Evolutionary conservation across 805 yeast genomes (phyloP), one percentile per base, ranked within the genome.

Genomic region (Candida boleticola): DNA sequence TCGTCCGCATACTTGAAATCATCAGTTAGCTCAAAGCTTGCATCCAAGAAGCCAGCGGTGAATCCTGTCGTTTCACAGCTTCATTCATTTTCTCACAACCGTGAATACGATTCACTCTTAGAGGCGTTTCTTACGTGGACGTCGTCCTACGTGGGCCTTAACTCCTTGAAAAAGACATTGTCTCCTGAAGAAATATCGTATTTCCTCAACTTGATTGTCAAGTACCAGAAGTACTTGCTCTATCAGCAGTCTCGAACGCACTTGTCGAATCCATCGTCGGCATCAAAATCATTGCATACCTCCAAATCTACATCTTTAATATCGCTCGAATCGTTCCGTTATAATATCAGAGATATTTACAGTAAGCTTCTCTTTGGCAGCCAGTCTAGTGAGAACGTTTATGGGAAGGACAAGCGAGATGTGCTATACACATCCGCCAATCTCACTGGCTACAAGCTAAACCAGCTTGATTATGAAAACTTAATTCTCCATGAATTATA

Each of bases 381-480:
- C n/a, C 23, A 18, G 39, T 38, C 46, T 2, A 48, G 50, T 33
- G 18, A 44, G 4, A 18, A 23, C 3, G 49, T 64, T 4, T 64
- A 64, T 42, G 45, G 47, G 11, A 31, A 41, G 21, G 39, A 41
- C 5, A 49, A 51, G 29, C 48, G 58, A 34, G 33, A 36, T 1
- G 42, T 48, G 39, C 40, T 59, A 20, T 51, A 58, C 41, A 41
- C 37, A 11, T 47, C 53, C 5, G 33, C 36, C 10, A 20, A 42
- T 3, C 36, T 46, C 16, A 43, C 54, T 5, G 56, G 51, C 1
- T 51, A 51, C 36, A 40, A 39, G 25, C 45, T 65, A 22, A 39
- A 46, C 2, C 44, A 52, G 2, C 41, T 43, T 3, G 75, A 71
- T 51, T 68, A 57, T 46, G 74, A 70, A 45, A 70, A 66, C 49